phyloP scores from a whole-genome alignment of 2,329 filamentous ascomycete species.

The Leptoxyphium fumago region DNA sequence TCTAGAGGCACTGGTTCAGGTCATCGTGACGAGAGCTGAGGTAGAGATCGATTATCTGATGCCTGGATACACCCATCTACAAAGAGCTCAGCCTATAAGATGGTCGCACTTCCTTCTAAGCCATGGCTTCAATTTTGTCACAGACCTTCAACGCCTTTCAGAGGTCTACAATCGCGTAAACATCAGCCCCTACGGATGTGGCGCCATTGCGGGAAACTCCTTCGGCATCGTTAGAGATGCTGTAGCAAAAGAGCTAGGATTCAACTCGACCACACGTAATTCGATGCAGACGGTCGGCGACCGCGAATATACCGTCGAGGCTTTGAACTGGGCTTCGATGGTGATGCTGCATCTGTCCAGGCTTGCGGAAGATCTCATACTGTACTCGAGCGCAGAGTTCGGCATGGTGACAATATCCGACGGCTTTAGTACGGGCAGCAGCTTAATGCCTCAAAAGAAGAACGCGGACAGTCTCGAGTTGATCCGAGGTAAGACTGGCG shows the following conservation, averaged over 20 bases:
- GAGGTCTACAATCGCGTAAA: slow-evolving; percentile 58
- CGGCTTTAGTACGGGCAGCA: slow-evolving; percentile 59
- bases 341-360: slow-evolving; percentile 62
- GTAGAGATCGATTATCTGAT: slow-evolving; percentile 58
- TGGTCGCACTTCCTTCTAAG: slow-evolving; percentile 68
- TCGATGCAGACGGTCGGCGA: slow-evolving; percentile 59
- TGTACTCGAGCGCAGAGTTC: slow-evolving; percentile 61
- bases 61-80: slow-evolving; percentile 73
- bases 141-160: slow-evolving; percentile 58
- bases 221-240: slow-evolving; percentile 61
- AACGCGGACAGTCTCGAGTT: slow-evolving; percentile 57
- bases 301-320: slow-evolving; percentile 64
- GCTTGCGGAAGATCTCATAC: slow-evolving; percentile 69
- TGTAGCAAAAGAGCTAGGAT: slow-evolving; percentile 63
- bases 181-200: slow-evolving; percentile 49
- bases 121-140: slow-evolving; percentile 51
- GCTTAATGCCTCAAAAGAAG: slow-evolving; percentile 68
- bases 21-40: slow-evolving; percentile 52
- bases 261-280: slow-evolving; percentile 56
- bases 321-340: slow-evolving; percentile 58
- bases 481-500: slow-evolving; percentile 55
- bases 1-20: slow-evolving; percentile 50
- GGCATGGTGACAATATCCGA: slow-evolving; percentile 58
- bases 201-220: slow-evolving; percentile 61
- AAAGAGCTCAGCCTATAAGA: slow-evolving; percentile 60